Evolutionary conservation across 768 basidiomycete species (phyloP).

Genomic region (Hygrophorus pudorinus): DNA sequence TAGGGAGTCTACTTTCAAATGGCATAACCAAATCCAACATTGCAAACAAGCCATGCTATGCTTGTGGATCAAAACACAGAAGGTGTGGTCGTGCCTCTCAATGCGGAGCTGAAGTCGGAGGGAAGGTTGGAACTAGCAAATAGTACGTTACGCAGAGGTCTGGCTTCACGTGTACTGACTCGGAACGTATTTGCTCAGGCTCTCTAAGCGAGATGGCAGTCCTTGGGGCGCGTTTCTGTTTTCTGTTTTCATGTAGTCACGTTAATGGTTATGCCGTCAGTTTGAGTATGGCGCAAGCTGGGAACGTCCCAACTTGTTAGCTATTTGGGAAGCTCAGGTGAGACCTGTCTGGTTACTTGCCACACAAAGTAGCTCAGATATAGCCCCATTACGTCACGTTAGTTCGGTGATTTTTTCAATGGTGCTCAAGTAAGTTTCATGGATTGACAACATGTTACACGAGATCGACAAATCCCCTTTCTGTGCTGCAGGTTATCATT

Average conservation of each 20-base stretch:
- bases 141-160: conserved; percentile 35
- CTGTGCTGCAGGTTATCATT: conserved; percentile 65
- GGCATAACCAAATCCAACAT: background rate
- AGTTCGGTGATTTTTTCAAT: conserved; percentile 93
- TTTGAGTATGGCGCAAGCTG: conserved; percentile 90
- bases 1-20: background rate
- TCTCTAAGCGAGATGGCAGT: conserved; percentile 87
- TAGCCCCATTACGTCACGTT: background rate
- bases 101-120: conserved; percentile 46
- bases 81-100: conserved; percentile 70
- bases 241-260: background rate
- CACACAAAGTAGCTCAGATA: no score
- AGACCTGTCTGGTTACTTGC: conserved; percentile 4
- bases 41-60: conserved; percentile 58
- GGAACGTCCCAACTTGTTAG: conserved; percentile 72
- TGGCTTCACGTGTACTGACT: background rate
- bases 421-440: conserved; percentile 53
- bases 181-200: conserved; percentile 31
- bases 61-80: conserved; percentile 83
- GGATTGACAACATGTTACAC: background rate
- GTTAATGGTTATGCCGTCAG: conserved; percentile 21
- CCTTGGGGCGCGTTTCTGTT: conserved; percentile 51
- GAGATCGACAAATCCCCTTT: background rate
- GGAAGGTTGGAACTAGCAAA: conserved; percentile 83
- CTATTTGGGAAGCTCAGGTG: conserved; percentile 91